Evolutionary conservation across 345 rosid genomes (phyloP).

Genomic region (Salix dunnii): DNA sequence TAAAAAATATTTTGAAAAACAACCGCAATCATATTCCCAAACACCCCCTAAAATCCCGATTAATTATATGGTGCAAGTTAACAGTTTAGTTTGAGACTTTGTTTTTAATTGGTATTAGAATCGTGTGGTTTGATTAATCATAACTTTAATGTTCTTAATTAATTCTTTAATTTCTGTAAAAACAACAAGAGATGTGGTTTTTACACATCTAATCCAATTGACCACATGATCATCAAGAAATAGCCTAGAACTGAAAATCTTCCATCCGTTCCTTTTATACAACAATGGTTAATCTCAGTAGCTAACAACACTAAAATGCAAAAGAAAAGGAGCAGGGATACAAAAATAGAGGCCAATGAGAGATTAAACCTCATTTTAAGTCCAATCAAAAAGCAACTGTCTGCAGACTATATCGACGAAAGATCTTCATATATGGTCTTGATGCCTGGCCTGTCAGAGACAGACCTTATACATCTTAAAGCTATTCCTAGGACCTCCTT

Average conservation of each 20-base stretch:
- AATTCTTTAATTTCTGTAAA: too few relatives aligned
- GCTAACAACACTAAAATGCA: conserved; percentile 16
- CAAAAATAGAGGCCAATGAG: conserved; percentile 30
- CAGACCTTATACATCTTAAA: conserved; percentile 66
- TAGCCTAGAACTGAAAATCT: conserved; percentile 5
- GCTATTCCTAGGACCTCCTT: conserved; percentile 91
- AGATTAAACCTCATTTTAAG: conserved; percentile 30
- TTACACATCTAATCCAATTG: not conserved
- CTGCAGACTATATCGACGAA: conserved; percentile 59
- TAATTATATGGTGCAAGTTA: too few relatives aligned
- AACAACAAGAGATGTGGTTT: too few relatives aligned
- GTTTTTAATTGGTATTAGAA: too few relatives aligned
- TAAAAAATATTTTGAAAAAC: too few relatives aligned
- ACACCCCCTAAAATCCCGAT: too few relatives aligned
- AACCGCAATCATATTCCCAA: too few relatives aligned
- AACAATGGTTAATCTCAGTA: conserved; percentile 15
- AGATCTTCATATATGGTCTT: conserved; percentile 96
- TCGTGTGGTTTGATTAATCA: too few relatives aligned
- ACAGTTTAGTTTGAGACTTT: too few relatives aligned
- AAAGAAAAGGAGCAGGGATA: not conserved
- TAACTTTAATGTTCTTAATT: too few relatives aligned
- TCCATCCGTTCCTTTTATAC: conserved; percentile 24
- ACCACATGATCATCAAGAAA: not conserved
- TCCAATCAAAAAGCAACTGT: conserved; percentile 3
- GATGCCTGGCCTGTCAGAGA: conserved; percentile 93